Conservation (phyloP, 306 rosid genomes). For the Sicyos baderoa region DNA sequence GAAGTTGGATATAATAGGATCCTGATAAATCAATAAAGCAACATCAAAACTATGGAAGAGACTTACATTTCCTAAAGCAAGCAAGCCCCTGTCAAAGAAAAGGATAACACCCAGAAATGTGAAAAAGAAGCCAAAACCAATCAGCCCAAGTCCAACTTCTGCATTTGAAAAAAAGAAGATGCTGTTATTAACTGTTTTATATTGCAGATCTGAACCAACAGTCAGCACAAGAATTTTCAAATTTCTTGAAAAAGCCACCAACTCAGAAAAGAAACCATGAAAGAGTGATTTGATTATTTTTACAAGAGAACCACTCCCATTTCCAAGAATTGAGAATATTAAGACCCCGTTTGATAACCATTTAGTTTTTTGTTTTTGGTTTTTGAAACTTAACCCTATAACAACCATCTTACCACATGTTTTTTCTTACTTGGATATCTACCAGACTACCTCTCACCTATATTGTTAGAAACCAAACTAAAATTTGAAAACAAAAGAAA, state of each 20-base stretch:
- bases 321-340: neutral
- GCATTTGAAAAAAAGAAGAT: conserved; percentile 24
- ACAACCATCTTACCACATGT: too few relatives aligned
- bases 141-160: conserved; percentile 82
- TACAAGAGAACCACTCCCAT: neutral
- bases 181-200: neutral
- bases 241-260: neutral
- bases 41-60: conserved; percentile 20
- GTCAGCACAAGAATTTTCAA: neutral
- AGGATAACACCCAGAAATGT: conserved; percentile 70
- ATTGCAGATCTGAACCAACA: neutral
- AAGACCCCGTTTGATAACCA: too few relatives aligned
- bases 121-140: conserved; percentile 76
- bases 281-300: neutral
- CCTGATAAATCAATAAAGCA: neutral
- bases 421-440: too few relatives aligned
- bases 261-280: conserved; percentile 6
- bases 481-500: too few relatives aligned
- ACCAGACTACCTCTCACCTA: too few relatives aligned
- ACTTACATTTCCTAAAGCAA: conserved; percentile 80
- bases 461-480: too few relatives aligned
- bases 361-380: too few relatives aligned
- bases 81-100: conserved; percentile 84
- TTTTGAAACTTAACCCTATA: too few relatives aligned
- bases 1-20: neutral